A percentile compares a stretch with the other conserved stretches of the same genome.
Evolutionary conservation across 2,329 filamentous ascomycete species (phyloP).

Genomic region (Cercospora sesami): DNA sequence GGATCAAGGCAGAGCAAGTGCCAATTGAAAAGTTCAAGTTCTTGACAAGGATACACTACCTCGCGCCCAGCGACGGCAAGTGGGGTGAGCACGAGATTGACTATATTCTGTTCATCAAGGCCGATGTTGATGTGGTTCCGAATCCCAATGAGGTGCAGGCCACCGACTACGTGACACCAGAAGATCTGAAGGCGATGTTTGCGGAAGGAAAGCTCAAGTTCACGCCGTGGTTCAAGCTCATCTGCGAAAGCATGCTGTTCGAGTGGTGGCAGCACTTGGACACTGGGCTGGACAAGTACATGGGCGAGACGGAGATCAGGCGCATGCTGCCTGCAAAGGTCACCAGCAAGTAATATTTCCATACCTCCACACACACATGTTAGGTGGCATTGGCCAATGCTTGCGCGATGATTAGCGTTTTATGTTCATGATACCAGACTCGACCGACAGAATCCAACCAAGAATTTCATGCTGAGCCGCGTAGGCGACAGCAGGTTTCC

Average conservation of each 20-base stretch:
- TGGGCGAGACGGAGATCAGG: conserved; percentile 81
- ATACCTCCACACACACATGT: no score
- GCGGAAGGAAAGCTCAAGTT: conserved; percentile 77
- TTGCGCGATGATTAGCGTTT: not conserved
- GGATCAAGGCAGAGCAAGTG: conserved; percentile 85
- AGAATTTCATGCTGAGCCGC: not conserved
- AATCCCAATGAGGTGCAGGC: conserved; percentile 90
- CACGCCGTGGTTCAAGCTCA: conserved; percentile 99
- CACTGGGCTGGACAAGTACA: conserved; percentile 77
- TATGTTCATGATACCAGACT: conserved; percentile 11
- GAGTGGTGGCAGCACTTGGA: conserved; percentile 94
- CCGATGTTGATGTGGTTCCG: conserved; percentile 76
- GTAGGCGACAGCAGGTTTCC: not conserved
- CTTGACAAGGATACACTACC: conserved; percentile 96
- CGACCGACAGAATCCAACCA: conserved; percentile 10
- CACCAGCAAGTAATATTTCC: not conserved
- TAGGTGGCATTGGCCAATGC: not conserved
- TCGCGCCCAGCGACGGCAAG: conserved; percentile 92
- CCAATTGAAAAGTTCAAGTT: conserved; percentile 90
- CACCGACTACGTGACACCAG: conserved; percentile 77
- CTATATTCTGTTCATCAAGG: conserved; percentile 98
- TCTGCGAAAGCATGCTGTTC: conserved; percentile 95
- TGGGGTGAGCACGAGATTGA: conserved; percentile 99
- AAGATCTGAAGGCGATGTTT: conserved; percentile 83
- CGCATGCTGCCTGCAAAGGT: conserved; percentile 61